A percentile compares a stretch with the other conserved stretches of the same genome.
Conservation (phyloP, 208 protist species). For the Phytomonas sp. region DNA sequence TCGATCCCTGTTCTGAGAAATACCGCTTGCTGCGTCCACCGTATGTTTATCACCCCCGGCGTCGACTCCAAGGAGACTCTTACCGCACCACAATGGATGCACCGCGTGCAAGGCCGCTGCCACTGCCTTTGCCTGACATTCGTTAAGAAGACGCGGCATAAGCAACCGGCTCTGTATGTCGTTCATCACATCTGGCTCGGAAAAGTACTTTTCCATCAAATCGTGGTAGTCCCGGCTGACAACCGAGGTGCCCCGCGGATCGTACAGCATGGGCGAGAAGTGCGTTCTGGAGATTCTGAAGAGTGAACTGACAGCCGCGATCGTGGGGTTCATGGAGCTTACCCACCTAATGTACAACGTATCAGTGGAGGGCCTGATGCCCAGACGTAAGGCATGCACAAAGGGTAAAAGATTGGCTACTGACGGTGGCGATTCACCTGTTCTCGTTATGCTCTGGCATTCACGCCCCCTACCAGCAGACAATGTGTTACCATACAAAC, state of each 20-base stretch:
- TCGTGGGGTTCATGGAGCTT: constrained; percentile 27
- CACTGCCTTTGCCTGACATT: constrained; percentile 61
- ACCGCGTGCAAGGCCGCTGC: constrained; percentile 41
- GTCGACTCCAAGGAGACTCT: neutral
- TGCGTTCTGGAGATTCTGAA: constrained; percentile 32
- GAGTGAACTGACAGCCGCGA: constrained; percentile 41
- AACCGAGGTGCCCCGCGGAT: constrained; percentile 37
- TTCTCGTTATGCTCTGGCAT: neutral
- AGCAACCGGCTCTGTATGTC: constrained; percentile 20
- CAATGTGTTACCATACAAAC: neutral
- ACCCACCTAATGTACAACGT: constrained; percentile 48
- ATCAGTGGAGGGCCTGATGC: constrained; percentile 14
- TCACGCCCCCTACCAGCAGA: neutral
- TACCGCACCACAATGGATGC: constrained; percentile 26
- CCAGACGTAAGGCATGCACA: constrained; percentile 35
- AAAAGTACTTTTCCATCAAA: constrained; percentile 21
- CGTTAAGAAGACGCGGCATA: constrained; percentile 35
- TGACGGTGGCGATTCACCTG: neutral
- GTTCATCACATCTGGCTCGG: constrained; percentile 7
- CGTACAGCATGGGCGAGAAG: constrained; percentile 53
- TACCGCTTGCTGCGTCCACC: constrained; percentile 3
- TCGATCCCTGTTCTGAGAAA: neutral
- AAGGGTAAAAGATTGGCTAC: constrained; percentile 23
- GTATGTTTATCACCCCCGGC: neutral
- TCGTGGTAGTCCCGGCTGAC: constrained; percentile 20